A percentile compares a stretch with the other conserved stretches of the same genome.
Evolutionary conservation across 257 asterid species (phyloP).

Genomic region (Nicotiana paniculata): DNA sequence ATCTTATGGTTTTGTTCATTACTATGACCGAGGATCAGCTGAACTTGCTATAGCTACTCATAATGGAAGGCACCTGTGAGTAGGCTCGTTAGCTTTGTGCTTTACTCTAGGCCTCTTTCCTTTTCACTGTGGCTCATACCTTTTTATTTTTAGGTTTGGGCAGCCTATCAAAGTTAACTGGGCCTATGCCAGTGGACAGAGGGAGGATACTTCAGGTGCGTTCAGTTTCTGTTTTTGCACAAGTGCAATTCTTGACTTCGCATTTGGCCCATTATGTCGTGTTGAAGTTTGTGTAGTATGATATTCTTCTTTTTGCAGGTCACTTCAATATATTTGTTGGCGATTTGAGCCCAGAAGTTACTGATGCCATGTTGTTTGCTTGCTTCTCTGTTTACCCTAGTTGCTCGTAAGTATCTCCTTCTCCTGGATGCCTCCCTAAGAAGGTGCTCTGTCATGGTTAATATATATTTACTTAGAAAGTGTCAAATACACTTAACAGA

Average conservation of each 20-base stretch:
- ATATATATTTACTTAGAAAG: not conserved
- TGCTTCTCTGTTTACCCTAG: slow-evolving; percentile 79
- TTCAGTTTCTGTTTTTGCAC: not conserved
- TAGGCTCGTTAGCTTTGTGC: not conserved
- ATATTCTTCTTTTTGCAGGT: slow-evolving; percentile 28
- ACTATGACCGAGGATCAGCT: slow-evolving; percentile 47
- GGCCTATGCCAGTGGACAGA: slow-evolving; percentile 93
- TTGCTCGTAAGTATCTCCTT: slow-evolving; percentile 66
- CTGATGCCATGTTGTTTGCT: slow-evolving; percentile 85
- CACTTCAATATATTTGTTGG: slow-evolving; percentile 93
- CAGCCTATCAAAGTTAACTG: slow-evolving; percentile 96
- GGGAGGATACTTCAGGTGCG: slow-evolving; percentile 94
- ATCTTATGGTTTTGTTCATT: slow-evolving; percentile 48
- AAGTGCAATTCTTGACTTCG: not conserved
- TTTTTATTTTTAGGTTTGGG: slow-evolving; percentile 66
- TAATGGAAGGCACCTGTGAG: slow-evolving; percentile 63
- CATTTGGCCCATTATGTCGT: not conserved
- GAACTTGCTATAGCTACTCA: slow-evolving; percentile 41
- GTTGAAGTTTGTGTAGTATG: not conserved
- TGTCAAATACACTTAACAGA: not conserved
- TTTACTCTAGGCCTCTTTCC: not conserved
- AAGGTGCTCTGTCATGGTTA: not conserved
- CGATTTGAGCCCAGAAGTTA: slow-evolving; percentile 95
- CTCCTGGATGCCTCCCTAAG: not conserved
- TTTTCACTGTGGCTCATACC: slow-evolving; percentile 11